phyloP scores from a whole-genome alignment of 352 stramenopile species.

The Phytophthora quininea region DNA sequence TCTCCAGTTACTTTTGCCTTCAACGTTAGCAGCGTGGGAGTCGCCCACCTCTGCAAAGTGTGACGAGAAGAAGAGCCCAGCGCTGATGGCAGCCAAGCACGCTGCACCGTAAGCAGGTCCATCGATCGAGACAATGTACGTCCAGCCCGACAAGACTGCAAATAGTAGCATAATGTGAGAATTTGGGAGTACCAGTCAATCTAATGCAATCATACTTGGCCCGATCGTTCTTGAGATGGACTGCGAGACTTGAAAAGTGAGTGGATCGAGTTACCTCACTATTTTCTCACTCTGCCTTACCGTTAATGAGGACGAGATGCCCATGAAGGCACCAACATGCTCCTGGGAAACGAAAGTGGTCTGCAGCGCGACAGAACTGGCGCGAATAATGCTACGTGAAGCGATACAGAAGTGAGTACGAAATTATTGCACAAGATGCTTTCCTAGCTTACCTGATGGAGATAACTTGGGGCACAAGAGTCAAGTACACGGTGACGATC shows the following conservation, averaged over 20 bases:
- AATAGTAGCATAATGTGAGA: neutral
- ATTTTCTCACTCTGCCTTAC: slow-evolving; percentile 24
- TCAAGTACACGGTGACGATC: slow-evolving; percentile 57
- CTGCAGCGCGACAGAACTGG: slow-evolving; percentile 78
- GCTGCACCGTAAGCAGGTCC: slow-evolving; percentile 72
- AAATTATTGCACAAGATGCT: neutral
- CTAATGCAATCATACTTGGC: slow-evolving; percentile 43
- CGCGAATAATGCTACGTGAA: slow-evolving; percentile 69
- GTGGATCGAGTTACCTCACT: too few species aligned
- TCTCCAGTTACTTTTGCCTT: slow-evolving; percentile 19
- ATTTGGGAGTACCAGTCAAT: neutral
- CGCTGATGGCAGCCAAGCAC: slow-evolving; percentile 61
- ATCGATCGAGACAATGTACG: slow-evolving; percentile 73
- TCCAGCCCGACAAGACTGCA: slow-evolving; percentile 80
- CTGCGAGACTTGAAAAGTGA: slow-evolving; percentile 20
- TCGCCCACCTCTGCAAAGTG: slow-evolving; percentile 54
- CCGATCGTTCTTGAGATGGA: slow-evolving; percentile 80
- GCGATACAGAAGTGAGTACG: slow-evolving; percentile 6
- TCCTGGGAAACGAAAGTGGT: slow-evolving; percentile 73
- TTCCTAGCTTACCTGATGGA: slow-evolving; percentile 52
- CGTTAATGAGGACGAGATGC: slow-evolving; percentile 79
- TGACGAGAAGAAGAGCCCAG: slow-evolving; percentile 68
- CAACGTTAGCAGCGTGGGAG: slow-evolving; percentile 19
- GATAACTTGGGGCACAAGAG: slow-evolving; percentile 72
- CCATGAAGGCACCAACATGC: slow-evolving; percentile 79